Conservation (phyloP, 352 stramenopile genomes). For the Elongisporangium prolatum region DNA sequence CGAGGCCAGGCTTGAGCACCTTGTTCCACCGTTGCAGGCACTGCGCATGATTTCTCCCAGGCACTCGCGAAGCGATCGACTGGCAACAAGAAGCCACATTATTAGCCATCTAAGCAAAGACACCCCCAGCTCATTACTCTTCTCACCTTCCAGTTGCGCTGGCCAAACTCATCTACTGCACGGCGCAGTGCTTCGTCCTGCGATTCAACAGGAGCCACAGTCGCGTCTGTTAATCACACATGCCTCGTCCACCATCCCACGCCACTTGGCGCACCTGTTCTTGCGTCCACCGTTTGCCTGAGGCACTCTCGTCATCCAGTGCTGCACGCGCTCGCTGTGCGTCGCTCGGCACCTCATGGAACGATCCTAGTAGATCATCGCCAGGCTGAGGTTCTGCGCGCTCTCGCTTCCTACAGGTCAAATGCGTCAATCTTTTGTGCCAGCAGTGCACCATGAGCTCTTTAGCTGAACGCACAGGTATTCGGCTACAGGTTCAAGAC, state of each 20-base stretch:
- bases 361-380: conserved; percentile 33
- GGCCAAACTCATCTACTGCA: conserved; percentile 71
- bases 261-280: conserved; percentile 23
- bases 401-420: conserved; percentile 38
- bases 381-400: conserved; percentile 20
- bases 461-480: not conserved
- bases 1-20: conserved; percentile 87
- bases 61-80: conserved; percentile 57
- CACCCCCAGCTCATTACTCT: not conserved
- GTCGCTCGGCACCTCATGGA: conserved; percentile 50
- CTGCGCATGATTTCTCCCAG: conserved; percentile 61
- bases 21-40: conserved; percentile 83
- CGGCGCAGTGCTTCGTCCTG: conserved; percentile 71
- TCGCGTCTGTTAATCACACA: not conserved
- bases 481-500: not conserved
- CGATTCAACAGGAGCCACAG: not conserved
- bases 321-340: conserved; percentile 39
- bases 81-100: conserved; percentile 1
- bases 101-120: not conserved
- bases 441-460: not conserved
- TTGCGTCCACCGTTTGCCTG: conserved; percentile 61
- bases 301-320: conserved; percentile 36
- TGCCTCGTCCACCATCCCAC: not conserved
- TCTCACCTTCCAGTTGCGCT: conserved; percentile 82
- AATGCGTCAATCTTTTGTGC: not conserved